Evolutionary conservation across 2,329 filamentous ascomycete genomes (phyloP).

Genomic region (Daldinia sp.): DNA sequence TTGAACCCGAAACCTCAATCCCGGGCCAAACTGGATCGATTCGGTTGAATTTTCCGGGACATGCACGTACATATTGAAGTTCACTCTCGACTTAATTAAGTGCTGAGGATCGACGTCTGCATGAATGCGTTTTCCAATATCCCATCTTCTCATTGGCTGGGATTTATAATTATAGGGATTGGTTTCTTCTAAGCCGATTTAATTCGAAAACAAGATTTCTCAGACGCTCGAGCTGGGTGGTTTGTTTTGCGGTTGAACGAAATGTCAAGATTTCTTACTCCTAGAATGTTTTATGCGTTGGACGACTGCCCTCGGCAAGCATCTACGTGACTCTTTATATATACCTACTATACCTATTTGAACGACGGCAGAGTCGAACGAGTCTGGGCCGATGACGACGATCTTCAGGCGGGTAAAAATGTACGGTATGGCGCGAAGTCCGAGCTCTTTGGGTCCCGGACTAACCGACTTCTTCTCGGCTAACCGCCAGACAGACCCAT

Average conservation of each 20-base stretch:
- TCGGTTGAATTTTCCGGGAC: constrained; percentile 5
- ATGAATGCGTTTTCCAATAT: constrained; percentile 1
- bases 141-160: constrained; percentile 6
- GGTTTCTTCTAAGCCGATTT: constrained; percentile 5
- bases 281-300: constrained; percentile 30
- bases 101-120: constrained; percentile 8
- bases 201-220: background rate
- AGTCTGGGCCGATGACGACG: constrained; percentile 14
- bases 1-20: constrained; percentile 7
- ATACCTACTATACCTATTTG: constrained; percentile 4
- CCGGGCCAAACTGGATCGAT: background rate
- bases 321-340: constrained; percentile 5
- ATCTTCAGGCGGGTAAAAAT: constrained; percentile 26
- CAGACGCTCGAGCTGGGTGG: background rate
- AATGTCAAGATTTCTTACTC: constrained; percentile 17
- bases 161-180: constrained; percentile 13
- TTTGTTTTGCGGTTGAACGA: constrained; percentile 14
- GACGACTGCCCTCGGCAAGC: constrained; percentile 23
- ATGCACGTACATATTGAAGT: constrained; percentile 2
- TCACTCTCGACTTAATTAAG: constrained; percentile 1
- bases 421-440: constrained; percentile 11
- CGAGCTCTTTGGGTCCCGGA: constrained; percentile 22
- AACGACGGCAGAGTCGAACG: constrained; percentile 10
- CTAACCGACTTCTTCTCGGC: constrained; percentile 16
- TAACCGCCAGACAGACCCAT: constrained; percentile 17